Percentiles rank a stretch among this genome's conserved stretches.
These are phyloP conservation scores for Coleophoma cylindrospora DNA, from an alignment of 2,329 filamentous ascomycete species.

Conservation along the genomic window DNA sequence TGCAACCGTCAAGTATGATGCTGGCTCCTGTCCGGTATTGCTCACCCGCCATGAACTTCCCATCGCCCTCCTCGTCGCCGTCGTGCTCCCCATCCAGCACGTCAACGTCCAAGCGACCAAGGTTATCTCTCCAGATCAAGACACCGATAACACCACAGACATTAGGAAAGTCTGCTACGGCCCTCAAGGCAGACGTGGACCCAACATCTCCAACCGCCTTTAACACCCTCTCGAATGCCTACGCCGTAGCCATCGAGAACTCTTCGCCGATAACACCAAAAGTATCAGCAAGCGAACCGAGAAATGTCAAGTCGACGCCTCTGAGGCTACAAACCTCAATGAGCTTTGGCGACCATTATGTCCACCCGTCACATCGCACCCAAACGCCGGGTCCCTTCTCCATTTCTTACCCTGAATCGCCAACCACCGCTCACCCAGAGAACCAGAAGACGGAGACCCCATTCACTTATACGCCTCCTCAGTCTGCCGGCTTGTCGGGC, in stretches of 20 bases:
- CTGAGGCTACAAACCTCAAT: slow-evolving; percentile 24
- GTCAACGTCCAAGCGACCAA: slow-evolving; percentile 34
- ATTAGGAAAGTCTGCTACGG: slow-evolving; percentile 35
- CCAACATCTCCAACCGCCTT: slow-evolving; percentile 57
- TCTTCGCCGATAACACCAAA: slow-evolving; percentile 41
- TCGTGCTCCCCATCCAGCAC: slow-evolving; percentile 2
- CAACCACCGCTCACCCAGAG: slow-evolving; percentile 12
- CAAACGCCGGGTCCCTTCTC: slow-evolving; percentile 26
- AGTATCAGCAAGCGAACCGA: slow-evolving; percentile 22
- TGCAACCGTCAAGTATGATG: slow-evolving; percentile 13
- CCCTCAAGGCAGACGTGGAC: slow-evolving; percentile 40
- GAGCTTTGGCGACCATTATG: slow-evolving; percentile 10
- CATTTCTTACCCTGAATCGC: slow-evolving; percentile 25
- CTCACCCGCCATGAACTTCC: slow-evolving; percentile 21
- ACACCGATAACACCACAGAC: slow-evolving; percentile 34
- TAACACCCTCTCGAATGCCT: slow-evolving; percentile 63
- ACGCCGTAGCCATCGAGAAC: slow-evolving; percentile 57
- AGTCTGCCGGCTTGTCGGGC: slow-evolving; percentile 23
- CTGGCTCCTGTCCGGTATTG: slow-evolving; percentile 17
- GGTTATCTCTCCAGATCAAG: slow-evolving; percentile 52
- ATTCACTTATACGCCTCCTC: slow-evolving; percentile 26
- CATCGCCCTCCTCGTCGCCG: slow-evolving; percentile 11
- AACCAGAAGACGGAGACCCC: slow-evolving; percentile 10
- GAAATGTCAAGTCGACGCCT: slow-evolving; percentile 34
- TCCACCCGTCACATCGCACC: slow-evolving; percentile 22